Base-by-base conservation (phyloP, 305 asterid genomes). In the Fraxinus nigra region DNA sequence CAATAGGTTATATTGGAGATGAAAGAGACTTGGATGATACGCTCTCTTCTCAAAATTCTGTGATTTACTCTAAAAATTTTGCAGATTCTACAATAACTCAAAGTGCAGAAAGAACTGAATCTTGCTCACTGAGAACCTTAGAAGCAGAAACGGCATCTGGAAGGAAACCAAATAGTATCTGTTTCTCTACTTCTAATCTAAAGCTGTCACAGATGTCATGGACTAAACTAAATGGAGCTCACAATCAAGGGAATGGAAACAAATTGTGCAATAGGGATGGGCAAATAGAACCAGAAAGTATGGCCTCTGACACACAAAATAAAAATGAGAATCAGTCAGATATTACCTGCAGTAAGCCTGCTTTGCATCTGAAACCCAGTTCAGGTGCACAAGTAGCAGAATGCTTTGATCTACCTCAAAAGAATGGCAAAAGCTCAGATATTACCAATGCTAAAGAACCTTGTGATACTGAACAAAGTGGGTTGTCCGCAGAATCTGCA, bases 31-130 rank as follows among this genome's bases (percentile, higher is more conserved):
- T 85, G 77, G 93, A 91, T 81, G 92, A 92, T 56, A 79, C 92
- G 43, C 85, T 90, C 83, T 93, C 93, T 79, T 94, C 97, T 78
- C 97, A 94, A 78, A 89, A 88, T 82, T 88, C 91, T 32, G 95
- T 86, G 82, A 86, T 86, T 86, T 91, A 93, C 59, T 88, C 98
- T 81, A 97, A 90, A 83, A 87, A 89, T 82, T 92, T 97, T 34
- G 77, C 86, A 22, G 88, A 88, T 80, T 89, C 89, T 77, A 89
- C 89, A 76, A 76, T 78, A 80, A 89, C 84, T 80, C 95, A 83
- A 81, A 85, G 88, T 43, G 84, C 87, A 7, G 92, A 87, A 85
- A 92, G 82, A 82, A 85, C 82, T 74, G 92, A 91, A 79, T 86
- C 91, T 77, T 86, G 89, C 90, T 84, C 82, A 28, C 80, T 37